Percentiles rank a stretch among this genome's conserved stretches.
Evolutionary conservation across 2,329 filamentous ascomycete species (phyloP).

Genomic region (Nakataea oryzae): DNA sequence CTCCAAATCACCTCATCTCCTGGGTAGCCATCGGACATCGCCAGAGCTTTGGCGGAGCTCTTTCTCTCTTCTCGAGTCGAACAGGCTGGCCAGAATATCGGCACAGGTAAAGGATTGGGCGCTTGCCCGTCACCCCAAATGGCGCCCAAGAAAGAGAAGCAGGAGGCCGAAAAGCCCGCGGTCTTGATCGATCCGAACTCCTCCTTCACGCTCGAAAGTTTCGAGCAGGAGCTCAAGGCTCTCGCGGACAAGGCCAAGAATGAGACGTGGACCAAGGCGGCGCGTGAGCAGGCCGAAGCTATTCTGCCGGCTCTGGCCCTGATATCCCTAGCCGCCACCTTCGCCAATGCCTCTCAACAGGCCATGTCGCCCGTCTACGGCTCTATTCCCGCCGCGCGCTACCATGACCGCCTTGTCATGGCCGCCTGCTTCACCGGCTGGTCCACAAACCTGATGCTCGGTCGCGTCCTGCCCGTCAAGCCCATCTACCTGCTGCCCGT

Average conservation of each 20-base stretch:
- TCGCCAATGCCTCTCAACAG: slow-evolving; percentile 62
- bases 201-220: slow-evolving; percentile 37
- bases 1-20: neutral
- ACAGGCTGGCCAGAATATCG: neutral
- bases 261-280: slow-evolving; percentile 21
- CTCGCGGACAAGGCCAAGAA: slow-evolving; percentile 34
- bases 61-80: neutral
- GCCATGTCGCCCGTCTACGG: slow-evolving; percentile 83
- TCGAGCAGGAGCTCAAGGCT: slow-evolving; percentile 41
- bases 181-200: slow-evolving; percentile 17
- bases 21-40: neutral
- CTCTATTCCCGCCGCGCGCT: slow-evolving; percentile 63
- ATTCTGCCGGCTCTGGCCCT: slow-evolving; percentile 32
- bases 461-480: slow-evolving; percentile 35
- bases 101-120: neutral
- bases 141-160: slow-evolving; percentile 7
- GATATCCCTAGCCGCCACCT: slow-evolving; percentile 48
- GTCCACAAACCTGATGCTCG: slow-evolving; percentile 52
- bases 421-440: slow-evolving; percentile 61
- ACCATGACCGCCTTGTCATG: slow-evolving; percentile 59
- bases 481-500: slow-evolving; percentile 51
- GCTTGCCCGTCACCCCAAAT: neutral
- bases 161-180: neutral
- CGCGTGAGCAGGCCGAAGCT: slow-evolving; percentile 24
- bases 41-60: neutral